Evolutionary conservation across 2,329 filamentous ascomycete genomes (phyloP).

Genomic region (Blastomyces emzantsi): DNA sequence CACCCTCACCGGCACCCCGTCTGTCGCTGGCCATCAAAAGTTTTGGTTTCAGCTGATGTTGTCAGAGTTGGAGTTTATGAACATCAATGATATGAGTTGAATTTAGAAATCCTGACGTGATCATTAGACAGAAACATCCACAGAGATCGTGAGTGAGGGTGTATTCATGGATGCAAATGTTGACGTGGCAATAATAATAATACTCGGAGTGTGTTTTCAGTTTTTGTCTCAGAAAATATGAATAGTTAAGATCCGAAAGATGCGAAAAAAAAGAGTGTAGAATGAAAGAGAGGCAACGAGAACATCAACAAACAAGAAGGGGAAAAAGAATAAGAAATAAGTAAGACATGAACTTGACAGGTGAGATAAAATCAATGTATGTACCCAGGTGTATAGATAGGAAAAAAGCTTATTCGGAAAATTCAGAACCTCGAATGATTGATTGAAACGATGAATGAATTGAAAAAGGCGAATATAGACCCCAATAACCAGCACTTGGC

Average conservation of each 20-base stretch:
- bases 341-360: too few species aligned
- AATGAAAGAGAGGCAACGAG: too few species aligned
- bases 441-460: background rate
- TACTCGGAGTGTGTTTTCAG: background rate
- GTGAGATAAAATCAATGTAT: too few species aligned
- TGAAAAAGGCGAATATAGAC: background rate
- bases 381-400: background rate
- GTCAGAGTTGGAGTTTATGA: background rate
- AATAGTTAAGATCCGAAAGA: conserved; percentile 4
- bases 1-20: background rate
- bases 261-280: too few species aligned
- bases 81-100: background rate
- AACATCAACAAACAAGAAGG: background rate
- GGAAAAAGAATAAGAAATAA: background rate
- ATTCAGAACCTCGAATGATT: background rate
- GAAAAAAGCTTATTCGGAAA: background rate
- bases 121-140: background rate
- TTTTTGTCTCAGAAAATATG: background rate
- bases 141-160: too few species aligned
- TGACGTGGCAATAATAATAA: background rate
- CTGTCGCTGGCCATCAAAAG: background rate
- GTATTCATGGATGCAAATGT: background rate
- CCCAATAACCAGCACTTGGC: conserved; percentile 13
- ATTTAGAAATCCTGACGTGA: background rate
- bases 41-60: background rate